Base-by-base conservation (phyloP, 1,284 basidiomycete species). In the Sporisorium sorghi region DNA sequence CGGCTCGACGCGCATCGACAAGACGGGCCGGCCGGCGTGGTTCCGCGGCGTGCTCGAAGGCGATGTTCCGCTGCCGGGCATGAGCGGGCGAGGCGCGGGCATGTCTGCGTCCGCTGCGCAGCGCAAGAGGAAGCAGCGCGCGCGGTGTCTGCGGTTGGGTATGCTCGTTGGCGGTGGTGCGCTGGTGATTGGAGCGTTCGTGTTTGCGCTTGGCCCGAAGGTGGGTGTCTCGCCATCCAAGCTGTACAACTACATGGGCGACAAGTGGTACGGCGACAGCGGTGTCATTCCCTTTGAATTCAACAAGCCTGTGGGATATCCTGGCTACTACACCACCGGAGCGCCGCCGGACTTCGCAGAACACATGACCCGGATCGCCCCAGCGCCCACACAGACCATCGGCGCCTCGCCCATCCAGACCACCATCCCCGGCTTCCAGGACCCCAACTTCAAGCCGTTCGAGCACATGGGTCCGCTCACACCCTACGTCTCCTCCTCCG, bases 401-500 rank as follows among this genome's bases (percentile, higher is more conserved):
- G 81, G 80, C 9, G 61, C 69, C 0, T 69, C 70, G 2, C 79
- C 81, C 19, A 78, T 83, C 26, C 76, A 82, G 49, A 83, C 81
- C 32, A 47, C 58, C 44, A 61, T 83, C 10, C 76, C 81, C 0
- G 68, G 73, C 24, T 70, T 74, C n/a, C 67, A 62, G 21, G 58
- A 75, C 33, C 50, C 58, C 2, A 58, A 58, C 46, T 81, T 81
- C 54, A 69, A 77, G 23, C 75, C 80, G 2, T 84, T 83, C 55
- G 62, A 78, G 35, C 81, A 83, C 46, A 84, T 84, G 83, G 83
- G 83, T 17, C 79, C 80, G 10, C 60, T 83, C 9, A 77, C 82
- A 1, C 83, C 83, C 1, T 84, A 84, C 58, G 33, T 63, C 14
- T 77, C 83, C 0, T 76, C 79, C 12, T 66, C 68, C 14, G 79